Conservation (phyloP, 371 early-diverging fungal genomes). For the Zychaea mexicana region DNA sequence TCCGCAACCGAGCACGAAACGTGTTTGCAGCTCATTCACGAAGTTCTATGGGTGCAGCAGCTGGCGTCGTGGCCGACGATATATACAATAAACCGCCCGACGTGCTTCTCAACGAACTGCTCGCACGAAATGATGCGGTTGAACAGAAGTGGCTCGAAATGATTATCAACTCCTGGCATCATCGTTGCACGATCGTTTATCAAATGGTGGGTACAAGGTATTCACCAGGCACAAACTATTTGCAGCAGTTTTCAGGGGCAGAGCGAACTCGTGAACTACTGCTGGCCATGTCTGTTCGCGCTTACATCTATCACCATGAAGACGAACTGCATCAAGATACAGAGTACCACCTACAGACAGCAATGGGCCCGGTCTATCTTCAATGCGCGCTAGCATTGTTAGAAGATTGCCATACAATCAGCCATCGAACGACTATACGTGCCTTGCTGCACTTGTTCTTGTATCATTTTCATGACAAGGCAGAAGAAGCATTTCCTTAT, state of each 20-base stretch:
- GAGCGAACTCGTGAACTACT: slow-evolving; percentile 9
- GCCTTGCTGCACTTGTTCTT: slow-evolving; percentile 20
- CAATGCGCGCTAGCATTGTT: slow-evolving; percentile 18
- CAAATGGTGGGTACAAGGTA: slow-evolving; percentile 15
- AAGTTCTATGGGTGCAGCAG: not conserved
- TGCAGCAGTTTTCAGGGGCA: not conserved
- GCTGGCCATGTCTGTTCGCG: slow-evolving; percentile 19
- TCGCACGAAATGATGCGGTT: slow-evolving; percentile 8
- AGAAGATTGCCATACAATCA: slow-evolving; percentile 18
- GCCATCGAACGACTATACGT: slow-evolving; percentile 22
- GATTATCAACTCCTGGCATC: slow-evolving; percentile 12
- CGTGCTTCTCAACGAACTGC: not conserved
- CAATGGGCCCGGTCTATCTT: slow-evolving; percentile 16
- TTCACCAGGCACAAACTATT: not conserved
- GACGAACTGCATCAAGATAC: slow-evolving; percentile 18
- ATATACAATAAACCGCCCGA: not conserved
- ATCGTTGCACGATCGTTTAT: slow-evolving; percentile 20
- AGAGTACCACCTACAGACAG: slow-evolving; percentile 6
- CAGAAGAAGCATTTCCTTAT: slow-evolving; percentile 13
- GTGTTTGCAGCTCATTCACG: slow-evolving; percentile 1
- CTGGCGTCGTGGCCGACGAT: not conserved
- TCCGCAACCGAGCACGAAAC: slow-evolving; percentile 5
- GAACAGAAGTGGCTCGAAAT: slow-evolving; percentile 19
- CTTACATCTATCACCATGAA: slow-evolving; percentile 23
- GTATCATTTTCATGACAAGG: slow-evolving; percentile 8